Percentiles rank a stretch among this genome's conserved stretches.
Evolutionary conservation across 306 rosid species (phyloP).

Genomic region (Glycine soja): DNA sequence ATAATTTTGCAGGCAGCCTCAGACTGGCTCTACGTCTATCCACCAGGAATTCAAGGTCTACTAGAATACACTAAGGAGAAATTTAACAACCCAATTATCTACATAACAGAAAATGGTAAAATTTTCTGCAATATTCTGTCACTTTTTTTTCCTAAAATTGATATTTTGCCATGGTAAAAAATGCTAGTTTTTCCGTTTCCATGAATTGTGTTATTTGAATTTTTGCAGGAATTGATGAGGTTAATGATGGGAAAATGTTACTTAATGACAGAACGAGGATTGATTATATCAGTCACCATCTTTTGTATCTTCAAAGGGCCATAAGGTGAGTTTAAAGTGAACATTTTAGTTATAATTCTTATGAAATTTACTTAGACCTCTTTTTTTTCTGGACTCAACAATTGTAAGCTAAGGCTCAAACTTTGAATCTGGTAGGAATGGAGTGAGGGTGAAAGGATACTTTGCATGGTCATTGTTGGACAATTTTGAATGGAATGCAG

Average conservation of each 20-base stretch:
- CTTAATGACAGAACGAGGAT: conserved; percentile 59
- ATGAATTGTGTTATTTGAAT: conserved; percentile 12
- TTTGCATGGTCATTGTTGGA: conserved; percentile 80
- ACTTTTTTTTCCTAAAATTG: conserved; percentile 3
- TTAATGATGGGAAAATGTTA: conserved; percentile 53
- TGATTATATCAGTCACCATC: conserved; percentile 55
- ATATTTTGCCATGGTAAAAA: not conserved
- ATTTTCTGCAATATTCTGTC: not conserved
- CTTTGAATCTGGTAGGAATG: conserved; percentile 52
- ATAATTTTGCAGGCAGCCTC: conserved; percentile 54
- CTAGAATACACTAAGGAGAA: conserved; percentile 58
- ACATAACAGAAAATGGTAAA: conserved; percentile 77
- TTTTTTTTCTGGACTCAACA: not conserved
- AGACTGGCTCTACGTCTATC: conserved; percentile 65
- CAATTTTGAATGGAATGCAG: conserved; percentile 66
- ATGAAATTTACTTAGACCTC: not conserved
- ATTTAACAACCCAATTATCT: conserved; percentile 62
- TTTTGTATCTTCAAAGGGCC: conserved; percentile 55
- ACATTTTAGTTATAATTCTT: not conserved
- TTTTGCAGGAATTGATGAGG: conserved; percentile 64
- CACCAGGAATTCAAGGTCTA: conserved; percentile 58
- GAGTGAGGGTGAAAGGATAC: conserved; percentile 73
- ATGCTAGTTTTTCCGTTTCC: not conserved
- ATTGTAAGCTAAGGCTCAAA: conserved; percentile 19
- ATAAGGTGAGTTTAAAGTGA: conserved; percentile 57